phyloP scores from a whole-genome alignment of 352 stramenopile genomes.

The Globisporangium rhizosaccharum region DNA sequence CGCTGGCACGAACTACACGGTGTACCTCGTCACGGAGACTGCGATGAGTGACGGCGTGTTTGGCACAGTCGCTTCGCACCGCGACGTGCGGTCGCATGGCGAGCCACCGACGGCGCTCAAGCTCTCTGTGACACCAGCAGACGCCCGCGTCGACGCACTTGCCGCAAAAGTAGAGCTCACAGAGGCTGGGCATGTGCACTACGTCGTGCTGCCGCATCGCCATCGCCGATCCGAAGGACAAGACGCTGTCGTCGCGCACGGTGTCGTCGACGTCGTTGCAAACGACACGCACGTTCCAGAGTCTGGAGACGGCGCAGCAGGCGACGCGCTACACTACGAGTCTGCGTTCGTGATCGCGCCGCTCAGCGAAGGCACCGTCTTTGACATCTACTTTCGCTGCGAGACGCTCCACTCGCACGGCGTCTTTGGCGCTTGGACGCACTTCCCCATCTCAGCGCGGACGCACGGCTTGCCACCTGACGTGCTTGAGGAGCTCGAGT shows the following conservation, averaged over 20 bases:
- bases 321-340: background rate
- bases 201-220: slow-evolving; percentile 37
- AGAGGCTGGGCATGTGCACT: slow-evolving; percentile 56
- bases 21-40: slow-evolving; percentile 75
- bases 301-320: background rate
- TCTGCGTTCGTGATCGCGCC: slow-evolving; percentile 37
- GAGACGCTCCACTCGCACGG: slow-evolving; percentile 73
- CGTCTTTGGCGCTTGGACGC: slow-evolving; percentile 58
- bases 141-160: slow-evolving; percentile 68
- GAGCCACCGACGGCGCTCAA: slow-evolving; percentile 32
- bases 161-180: slow-evolving; percentile 42
- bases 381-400: slow-evolving; percentile 67
- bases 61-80: slow-evolving; percentile 56
- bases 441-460: slow-evolving; percentile 32
- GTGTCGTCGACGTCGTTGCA: slow-evolving; percentile 10
- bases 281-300: background rate
- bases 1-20: slow-evolving; percentile 53
- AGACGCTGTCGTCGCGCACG: slow-evolving; percentile 10
- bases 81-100: slow-evolving; percentile 45
- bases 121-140: slow-evolving; percentile 34
- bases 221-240: slow-evolving; percentile 16
- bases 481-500: slow-evolving; percentile 60
- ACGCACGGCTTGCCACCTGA: slow-evolving; percentile 64
- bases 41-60: slow-evolving; percentile 62
- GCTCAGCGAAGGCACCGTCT: slow-evolving; percentile 49